Base-by-base conservation (phyloP, 2,329 filamentous ascomycete genomes). In the Uncinocarpus reesii region DNA sequence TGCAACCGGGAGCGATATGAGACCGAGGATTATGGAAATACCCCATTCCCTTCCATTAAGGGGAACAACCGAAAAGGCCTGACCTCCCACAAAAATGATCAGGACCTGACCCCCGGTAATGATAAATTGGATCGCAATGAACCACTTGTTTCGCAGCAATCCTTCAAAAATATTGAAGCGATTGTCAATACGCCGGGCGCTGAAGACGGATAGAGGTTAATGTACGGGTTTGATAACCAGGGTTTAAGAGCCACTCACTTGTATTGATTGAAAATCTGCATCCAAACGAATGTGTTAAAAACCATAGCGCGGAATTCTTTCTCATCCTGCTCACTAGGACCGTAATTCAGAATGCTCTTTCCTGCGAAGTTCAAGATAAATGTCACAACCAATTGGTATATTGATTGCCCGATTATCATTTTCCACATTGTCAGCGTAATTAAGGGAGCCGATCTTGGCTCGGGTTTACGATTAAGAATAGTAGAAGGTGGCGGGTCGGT, bases 261-360 rank as follows among this genome's bases (percentile, higher is more conserved):
- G 37, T 55, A 55, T 32, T 55, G 53, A 18, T 55, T 55, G 73
- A 96, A 96, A 58, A 96, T 93, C 60, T 96, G 90, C 89, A 96
- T 95, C 90, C 90, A 96, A 45, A 95, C 90, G 62, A 96, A 96
- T 0, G 87, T 92, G 71, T 96, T 96, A 76, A 96, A 96, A 7
- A 96, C 85, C 37, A 96, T 75, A 2, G 88, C 92, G 47, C 80
- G 73, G 52, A 93, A 74, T 57, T 84, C 74, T 2, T 60, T 53
- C 29, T 66, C 61, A 6, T 76, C 63, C 26, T 70, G 58, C 21
- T 73, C 66, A 1, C 10, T 18, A 24, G 41, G 2, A 7, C 11
- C 63, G 56, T 81, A 79, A 7, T 71, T 71, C 13, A 86, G 73
- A 13, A 86, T 79, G 28, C 60, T 69, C 51, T 65, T 66, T 40